Evolutionary conservation across 2,329 filamentous ascomycete genomes (phyloP).

Genomic region (Gliomastix tumulicola): DNA sequence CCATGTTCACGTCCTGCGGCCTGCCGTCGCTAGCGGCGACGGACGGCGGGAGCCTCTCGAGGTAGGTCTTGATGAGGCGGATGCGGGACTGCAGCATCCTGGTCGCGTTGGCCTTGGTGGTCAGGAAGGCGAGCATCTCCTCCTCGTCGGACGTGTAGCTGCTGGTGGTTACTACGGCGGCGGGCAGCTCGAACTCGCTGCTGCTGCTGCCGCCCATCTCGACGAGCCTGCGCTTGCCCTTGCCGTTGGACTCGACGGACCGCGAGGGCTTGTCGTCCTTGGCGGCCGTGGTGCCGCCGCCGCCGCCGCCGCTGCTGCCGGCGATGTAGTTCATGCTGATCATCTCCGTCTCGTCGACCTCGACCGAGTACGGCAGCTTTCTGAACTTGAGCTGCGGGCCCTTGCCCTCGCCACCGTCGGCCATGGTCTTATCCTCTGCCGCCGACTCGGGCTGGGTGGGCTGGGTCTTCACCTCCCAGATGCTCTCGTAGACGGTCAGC

Average conservation of each 20-base stretch:
- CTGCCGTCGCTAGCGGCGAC: constrained; percentile 42
- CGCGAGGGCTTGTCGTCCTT: constrained; percentile 33
- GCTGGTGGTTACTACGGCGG: too few species aligned
- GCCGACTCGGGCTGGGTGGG: constrained; percentile 31
- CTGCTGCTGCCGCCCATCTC: constrained; percentile 12
- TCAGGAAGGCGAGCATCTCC: constrained; percentile 60
- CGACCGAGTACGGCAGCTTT: constrained; percentile 78
- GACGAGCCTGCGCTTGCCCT: constrained; percentile 42
- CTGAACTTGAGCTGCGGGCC: constrained; percentile 65
- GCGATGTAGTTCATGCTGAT: constrained; percentile 94
- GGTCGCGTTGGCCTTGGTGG: constrained; percentile 84
- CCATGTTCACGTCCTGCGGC: constrained; percentile 19
- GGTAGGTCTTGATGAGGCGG: constrained; percentile 66
- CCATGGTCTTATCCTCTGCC: constrained; percentile 64
- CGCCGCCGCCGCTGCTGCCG: constrained; percentile 72
- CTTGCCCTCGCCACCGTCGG: constrained; percentile 50
- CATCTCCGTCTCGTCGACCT: constrained; percentile 96
- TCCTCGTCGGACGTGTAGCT: constrained; percentile 51
- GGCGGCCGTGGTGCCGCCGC: constrained; percentile 55
- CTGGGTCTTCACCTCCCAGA: constrained; percentile 59
- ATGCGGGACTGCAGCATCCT: constrained; percentile 84
- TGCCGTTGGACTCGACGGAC: constrained; percentile 39
- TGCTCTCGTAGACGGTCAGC: constrained; percentile 83
- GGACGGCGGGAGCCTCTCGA: constrained; percentile 63
- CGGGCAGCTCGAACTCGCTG: constrained; percentile 12